Base-by-base conservation (phyloP, 805 yeast species). In the Debaryomyces maramus region DNA sequence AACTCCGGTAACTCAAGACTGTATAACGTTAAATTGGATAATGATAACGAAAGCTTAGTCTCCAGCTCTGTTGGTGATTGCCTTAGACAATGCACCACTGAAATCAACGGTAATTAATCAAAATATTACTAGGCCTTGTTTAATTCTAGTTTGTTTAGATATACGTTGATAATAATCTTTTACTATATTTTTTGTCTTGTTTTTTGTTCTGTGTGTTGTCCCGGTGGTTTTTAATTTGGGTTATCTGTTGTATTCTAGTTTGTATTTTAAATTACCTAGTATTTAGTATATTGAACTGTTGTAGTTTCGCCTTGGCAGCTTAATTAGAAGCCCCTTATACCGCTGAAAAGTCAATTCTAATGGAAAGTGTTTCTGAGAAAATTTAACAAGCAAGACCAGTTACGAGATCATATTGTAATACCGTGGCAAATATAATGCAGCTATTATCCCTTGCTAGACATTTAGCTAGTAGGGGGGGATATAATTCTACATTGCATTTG, bases 31-130 rank as follows among this genome's bases (percentile, higher is more conserved):
- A 37, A 52, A 23, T 16, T 20, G 5, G 36, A 33, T 16, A 44
- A 44, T 32, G 73, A 65, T 42, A 54, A 55, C 39, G 72, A 65
- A 39, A 64, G 70, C 44, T 61, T 69, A 29, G 60, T 69, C 20
- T 58, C 65, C 20, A 52, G 64, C 18, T 58, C 70, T 4, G 59
- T 67, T 32, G 72, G 67, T 24, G 73, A 69, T 42, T 67, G 72
- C 43, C 53, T 69, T 36, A 58, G 72, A 44, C 66, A 61, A 44
- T 52, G 67, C 27, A 62, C 63, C 29, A 63, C 67, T 7, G 73
- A 68, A 52, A 58, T 69, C 36, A 59, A 58, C 39, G 64, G 64
- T 32, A 30, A 30, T 30, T 40, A 40, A 19, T 13, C 11, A 30
- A 30, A 22, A 16, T 27, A 14, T 30, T 30, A 16, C 7, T 8